Conservation (phyloP, 2,329 filamentous ascomycete species). For the Sphaerulina populicola region DNA sequence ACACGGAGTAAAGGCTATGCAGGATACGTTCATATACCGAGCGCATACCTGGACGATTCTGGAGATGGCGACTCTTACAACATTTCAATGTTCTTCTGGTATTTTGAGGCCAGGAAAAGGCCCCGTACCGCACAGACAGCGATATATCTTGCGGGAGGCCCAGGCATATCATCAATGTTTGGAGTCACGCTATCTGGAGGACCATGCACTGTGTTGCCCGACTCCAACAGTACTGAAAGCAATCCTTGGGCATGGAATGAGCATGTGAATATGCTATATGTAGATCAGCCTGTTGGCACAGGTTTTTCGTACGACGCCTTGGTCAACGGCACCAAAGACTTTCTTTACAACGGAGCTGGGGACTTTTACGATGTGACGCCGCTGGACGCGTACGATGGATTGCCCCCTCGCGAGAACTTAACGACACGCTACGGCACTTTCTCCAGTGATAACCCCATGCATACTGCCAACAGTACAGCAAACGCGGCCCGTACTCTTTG, state of each 20-base stretch:
- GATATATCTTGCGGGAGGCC: slow-evolving; percentile 55
- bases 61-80: slow-evolving; percentile 20
- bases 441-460: slow-evolving; percentile 12
- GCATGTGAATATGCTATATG: slow-evolving; percentile 52
- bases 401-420: slow-evolving; percentile 16
- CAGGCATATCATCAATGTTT: slow-evolving; percentile 51
- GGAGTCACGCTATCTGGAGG: slow-evolving; percentile 47
- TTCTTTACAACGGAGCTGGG: slow-evolving; percentile 33
- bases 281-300: slow-evolving; percentile 52
- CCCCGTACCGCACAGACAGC: slow-evolving; percentile 48
- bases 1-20: slow-evolving; percentile 48
- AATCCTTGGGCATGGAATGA: slow-evolving; percentile 55
- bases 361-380: slow-evolving; percentile 27
- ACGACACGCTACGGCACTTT: slow-evolving; percentile 23
- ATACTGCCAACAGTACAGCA: slow-evolving; percentile 16
- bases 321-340: slow-evolving; percentile 52
- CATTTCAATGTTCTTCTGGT: slow-evolving; percentile 54
- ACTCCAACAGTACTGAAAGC: slow-evolving; percentile 32
- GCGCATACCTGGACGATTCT: slow-evolving; percentile 27
- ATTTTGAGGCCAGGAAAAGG: slow-evolving; percentile 50
- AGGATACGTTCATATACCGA: slow-evolving; percentile 50
- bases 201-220: slow-evolving; percentile 36
- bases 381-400: slow-evolving; percentile 12
- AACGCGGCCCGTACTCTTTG: slow-evolving; percentile 44
- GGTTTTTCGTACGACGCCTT: slow-evolving; percentile 53